Conservation (phyloP, 2,329 filamentous ascomycete genomes). For the Boeremia exigua region DNA sequence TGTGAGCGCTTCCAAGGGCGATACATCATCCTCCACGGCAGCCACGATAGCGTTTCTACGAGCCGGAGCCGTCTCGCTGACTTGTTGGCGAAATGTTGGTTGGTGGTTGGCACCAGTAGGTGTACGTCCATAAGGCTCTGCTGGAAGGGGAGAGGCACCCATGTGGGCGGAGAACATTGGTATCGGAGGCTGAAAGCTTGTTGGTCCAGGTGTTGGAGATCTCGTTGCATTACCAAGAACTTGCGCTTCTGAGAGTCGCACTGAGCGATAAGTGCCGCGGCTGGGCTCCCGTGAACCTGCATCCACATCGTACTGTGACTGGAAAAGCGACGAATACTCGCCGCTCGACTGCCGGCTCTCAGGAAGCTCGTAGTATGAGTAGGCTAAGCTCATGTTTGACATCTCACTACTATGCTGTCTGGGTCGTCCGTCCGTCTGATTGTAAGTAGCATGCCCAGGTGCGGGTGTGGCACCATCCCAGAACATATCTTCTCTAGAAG, state of each 20-base stretch:
- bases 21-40: background rate
- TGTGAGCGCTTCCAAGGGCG: slow-evolving; percentile 6
- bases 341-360: slow-evolving; percentile 34
- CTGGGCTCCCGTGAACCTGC: slow-evolving; percentile 21
- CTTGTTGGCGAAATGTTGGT: background rate
- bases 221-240: slow-evolving; percentile 2
- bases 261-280: slow-evolving; percentile 31
- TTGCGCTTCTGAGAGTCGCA: slow-evolving; percentile 22
- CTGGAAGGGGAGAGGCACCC: slow-evolving; percentile 26
- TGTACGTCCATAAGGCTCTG: slow-evolving; percentile 30
- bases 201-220: background rate
- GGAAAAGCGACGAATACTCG: slow-evolving; percentile 18
- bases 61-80: background rate
- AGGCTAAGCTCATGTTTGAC: slow-evolving; percentile 37
- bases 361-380: slow-evolving; percentile 42
- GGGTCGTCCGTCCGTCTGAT: background rate
- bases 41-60: background rate
- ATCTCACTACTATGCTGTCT: slow-evolving; percentile 32
- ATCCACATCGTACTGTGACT: slow-evolving; percentile 34
- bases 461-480: background rate
- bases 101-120: slow-evolving; percentile 11
- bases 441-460: background rate
- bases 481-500: slow-evolving; percentile 16
- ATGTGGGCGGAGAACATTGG: background rate
- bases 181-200: background rate